A percentile compares a stretch with the other conserved stretches of the same genome.
Conservation (phyloP, 768 basidiomycete genomes). For the Amyloporia xantha region DNA sequence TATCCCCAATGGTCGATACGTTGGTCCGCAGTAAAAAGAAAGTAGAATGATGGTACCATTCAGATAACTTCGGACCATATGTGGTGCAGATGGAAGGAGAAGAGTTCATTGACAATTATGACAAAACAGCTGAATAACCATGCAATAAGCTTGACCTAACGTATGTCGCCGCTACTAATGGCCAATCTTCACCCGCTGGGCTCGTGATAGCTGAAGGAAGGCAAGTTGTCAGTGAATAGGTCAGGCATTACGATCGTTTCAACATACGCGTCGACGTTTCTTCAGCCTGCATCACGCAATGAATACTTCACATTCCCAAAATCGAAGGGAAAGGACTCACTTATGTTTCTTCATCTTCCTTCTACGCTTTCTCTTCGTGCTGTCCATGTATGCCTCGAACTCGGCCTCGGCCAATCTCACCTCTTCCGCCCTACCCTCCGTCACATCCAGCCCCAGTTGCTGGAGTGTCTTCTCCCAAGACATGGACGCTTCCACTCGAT, state of each 20-base stretch:
- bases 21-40: too few relatives aligned
- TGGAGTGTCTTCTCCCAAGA: slow-evolving; percentile 67
- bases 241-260: background rate
- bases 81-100: background rate
- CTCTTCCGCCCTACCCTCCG: slow-evolving; percentile 43
- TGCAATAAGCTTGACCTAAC: background rate
- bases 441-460: slow-evolving; percentile 54
- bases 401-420: slow-evolving; percentile 53
- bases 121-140: background rate
- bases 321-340: slow-evolving; percentile 39
- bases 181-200: slow-evolving; percentile 16
- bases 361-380: slow-evolving; percentile 76
- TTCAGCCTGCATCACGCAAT: slow-evolving; percentile 49
- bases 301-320: slow-evolving; percentile 8
- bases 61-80: too few relatives aligned
- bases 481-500: slow-evolving; percentile 50
- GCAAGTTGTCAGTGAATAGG: background rate
- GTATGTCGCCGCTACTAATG: slow-evolving; percentile 5
- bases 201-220: slow-evolving; percentile 11
- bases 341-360: slow-evolving; percentile 99
- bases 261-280: slow-evolving; percentile 80
- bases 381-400: slow-evolving; percentile 67
- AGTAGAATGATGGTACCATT: too few relatives aligned
- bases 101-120: background rate
- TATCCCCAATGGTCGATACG: too few relatives aligned